These are phyloP conservation scores for Entophlyctis helioformis DNA, from an alignment of 192 early-diverging fungal genomes.

Conservation along the genomic window DNA sequence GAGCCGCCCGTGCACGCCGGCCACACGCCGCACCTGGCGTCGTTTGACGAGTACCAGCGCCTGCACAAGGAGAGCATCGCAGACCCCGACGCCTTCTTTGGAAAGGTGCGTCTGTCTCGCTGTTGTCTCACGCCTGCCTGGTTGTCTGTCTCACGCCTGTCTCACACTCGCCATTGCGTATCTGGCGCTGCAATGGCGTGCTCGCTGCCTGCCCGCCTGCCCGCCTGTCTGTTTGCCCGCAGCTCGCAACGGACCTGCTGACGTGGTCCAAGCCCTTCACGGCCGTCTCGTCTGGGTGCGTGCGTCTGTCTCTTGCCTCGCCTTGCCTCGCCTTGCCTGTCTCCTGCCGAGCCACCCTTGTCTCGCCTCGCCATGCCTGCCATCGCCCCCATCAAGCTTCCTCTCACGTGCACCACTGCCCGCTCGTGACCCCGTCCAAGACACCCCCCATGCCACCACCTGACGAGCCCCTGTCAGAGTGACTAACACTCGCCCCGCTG, in stretches of 20 bases:
- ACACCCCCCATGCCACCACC: too few species aligned
- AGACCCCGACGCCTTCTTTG: slow-evolving; percentile 73
- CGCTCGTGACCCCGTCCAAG: too few species aligned
- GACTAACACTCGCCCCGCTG: background rate
- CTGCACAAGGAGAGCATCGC: slow-evolving; percentile 70
- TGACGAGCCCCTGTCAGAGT: background rate
- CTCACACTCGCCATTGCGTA: too few species aligned
- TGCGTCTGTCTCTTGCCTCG: background rate
- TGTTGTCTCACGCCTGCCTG: too few species aligned
- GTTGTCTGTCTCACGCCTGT: too few species aligned
- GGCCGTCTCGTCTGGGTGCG: slow-evolving; percentile 43
- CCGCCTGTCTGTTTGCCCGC: background rate
- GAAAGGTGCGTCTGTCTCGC: slow-evolving; percentile 38
- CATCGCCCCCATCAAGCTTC: too few species aligned
- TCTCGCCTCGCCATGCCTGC: too few species aligned
- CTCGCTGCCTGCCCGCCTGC: too few species aligned
- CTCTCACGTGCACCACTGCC: too few species aligned
- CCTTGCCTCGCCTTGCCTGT: too few species aligned
- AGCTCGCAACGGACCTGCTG: slow-evolving; percentile 67
- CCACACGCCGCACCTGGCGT: slow-evolving; percentile 60
- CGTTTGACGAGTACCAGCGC: slow-evolving; percentile 64
- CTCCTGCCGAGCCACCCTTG: too few species aligned
- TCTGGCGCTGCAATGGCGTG: too few species aligned
- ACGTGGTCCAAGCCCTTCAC: slow-evolving; percentile 73
- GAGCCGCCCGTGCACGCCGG: background rate